Conservation (phyloP, 306 rosid genomes). For the Gillenia trifoliata region DNA sequence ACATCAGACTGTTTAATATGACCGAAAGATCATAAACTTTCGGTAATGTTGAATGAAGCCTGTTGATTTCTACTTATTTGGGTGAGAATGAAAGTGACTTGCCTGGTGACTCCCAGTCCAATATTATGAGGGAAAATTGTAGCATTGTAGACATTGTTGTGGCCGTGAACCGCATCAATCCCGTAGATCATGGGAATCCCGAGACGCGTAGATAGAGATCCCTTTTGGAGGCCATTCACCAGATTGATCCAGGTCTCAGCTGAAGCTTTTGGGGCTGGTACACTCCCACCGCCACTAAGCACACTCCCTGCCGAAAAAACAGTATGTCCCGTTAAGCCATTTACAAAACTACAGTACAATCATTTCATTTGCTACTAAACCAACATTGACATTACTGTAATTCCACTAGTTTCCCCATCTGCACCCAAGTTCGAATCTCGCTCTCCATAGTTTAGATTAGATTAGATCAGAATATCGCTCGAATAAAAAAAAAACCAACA, state of each 20-base stretch:
- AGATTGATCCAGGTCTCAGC: conserved; percentile 63
- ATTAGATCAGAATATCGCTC: too few species aligned
- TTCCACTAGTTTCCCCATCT: too few species aligned
- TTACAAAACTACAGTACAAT: too few species aligned
- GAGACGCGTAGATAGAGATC: conserved; percentile 69
- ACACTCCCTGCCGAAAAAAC: conserved; percentile 71
- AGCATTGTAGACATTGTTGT: conserved; percentile 81
- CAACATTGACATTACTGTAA: background rate
- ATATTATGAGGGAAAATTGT: conserved; percentile 92
- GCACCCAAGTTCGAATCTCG: too few species aligned
- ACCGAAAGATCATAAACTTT: background rate
- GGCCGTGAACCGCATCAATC: conserved; percentile 95
- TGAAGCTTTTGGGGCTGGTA: conserved; percentile 74
- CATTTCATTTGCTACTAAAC: background rate
- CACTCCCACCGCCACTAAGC: conserved; percentile 98
- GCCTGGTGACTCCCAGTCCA: conserved; percentile 95
- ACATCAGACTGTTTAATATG: background rate
- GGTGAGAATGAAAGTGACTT: conserved; percentile 24
- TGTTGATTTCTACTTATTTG: background rate
- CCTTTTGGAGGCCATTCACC: conserved; percentile 84
- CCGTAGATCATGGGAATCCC: conserved; percentile 98
- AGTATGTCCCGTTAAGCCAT: background rate
- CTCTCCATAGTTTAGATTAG: too few species aligned
- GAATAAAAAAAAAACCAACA: background rate
- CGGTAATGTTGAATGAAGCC: background rate